Percentiles rank a stretch among this genome's conserved stretches.
These are phyloP conservation scores for Phalaenopsis hybrid DNA, from an alignment of 116 monocot genomes.

Conservation along the genomic window DNA sequence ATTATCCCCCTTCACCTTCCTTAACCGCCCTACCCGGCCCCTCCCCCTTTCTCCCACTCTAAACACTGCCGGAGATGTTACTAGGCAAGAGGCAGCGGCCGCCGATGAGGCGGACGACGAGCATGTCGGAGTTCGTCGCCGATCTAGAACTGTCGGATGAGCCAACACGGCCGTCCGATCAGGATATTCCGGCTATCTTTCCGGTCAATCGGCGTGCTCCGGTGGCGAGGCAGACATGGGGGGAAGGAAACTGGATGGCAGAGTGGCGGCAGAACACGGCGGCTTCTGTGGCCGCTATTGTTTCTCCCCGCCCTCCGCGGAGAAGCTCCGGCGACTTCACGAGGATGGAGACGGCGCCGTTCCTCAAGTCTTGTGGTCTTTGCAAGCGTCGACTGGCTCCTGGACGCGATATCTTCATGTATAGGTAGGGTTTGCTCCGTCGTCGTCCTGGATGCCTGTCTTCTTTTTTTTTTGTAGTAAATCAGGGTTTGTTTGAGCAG, in stretches of 20 bases:
- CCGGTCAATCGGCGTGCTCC: background rate
- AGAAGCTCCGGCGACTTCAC: constrained; percentile 17
- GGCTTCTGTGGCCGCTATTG: background rate
- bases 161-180: constrained; percentile 1
- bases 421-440: constrained; percentile 30
- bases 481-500: too few species aligned
- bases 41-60: background rate
- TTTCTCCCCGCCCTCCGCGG: background rate
- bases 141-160: constrained; percentile 11
- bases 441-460: too few species aligned
- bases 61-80: constrained; percentile 29
- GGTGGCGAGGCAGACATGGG: background rate
- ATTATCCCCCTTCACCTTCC: background rate
- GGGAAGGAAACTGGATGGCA: background rate
- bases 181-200: background rate
- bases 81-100: constrained; percentile 64
- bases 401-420: constrained; percentile 59
- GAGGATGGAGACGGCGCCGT: constrained; percentile 19
- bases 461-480: too few species aligned
- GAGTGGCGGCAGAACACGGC: background rate
- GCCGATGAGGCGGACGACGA: constrained; percentile 59
- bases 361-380: constrained; percentile 29
- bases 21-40: background rate
- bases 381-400: constrained; percentile 54
- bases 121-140: constrained; percentile 48